Evolutionary conservation across 768 basidiomycete genomes (phyloP).

Genomic region (Termitomyces sp.): DNA sequence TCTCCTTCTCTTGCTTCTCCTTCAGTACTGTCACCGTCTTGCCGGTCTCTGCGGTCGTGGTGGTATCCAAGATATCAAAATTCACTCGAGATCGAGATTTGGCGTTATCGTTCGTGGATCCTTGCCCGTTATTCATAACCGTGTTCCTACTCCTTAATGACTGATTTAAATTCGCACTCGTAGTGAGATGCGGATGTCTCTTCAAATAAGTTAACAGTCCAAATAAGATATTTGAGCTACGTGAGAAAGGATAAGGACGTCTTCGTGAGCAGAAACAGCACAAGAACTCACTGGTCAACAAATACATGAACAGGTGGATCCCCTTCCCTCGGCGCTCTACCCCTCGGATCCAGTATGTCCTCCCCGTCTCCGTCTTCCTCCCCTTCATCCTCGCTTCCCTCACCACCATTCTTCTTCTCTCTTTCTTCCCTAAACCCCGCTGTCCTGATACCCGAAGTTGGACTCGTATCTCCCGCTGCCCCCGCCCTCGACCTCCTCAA

Average conservation of each 20-base stretch:
- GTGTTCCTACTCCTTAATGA: background rate
- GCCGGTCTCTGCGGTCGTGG: background rate
- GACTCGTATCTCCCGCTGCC: background rate
- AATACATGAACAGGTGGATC: constrained; percentile 40
- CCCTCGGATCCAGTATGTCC: constrained; percentile 29
- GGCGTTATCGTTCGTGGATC: background rate
- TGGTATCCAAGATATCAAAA: background rate
- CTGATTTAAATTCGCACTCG: background rate
- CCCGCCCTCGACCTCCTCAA: background rate
- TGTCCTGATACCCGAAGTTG: background rate
- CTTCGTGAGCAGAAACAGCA: background rate
- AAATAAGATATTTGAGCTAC: constrained; percentile 83
- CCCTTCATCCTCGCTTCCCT: background rate
- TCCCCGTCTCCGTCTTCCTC: constrained; percentile 9
- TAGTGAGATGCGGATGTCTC: constrained; percentile 31
- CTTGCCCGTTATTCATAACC: background rate
- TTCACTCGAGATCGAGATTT: background rate
- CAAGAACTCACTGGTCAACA: constrained; percentile 50
- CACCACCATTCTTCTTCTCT: background rate
- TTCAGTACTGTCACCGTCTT: background rate
- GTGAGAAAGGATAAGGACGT: background rate
- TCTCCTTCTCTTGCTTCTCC: background rate
- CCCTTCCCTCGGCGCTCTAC: constrained; percentile 22
- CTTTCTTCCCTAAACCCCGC: background rate
- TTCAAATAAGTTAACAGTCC: constrained; percentile 71